Conservation (phyloP, 345 rosid genomes). For the Noccaea caerulescens region DNA sequence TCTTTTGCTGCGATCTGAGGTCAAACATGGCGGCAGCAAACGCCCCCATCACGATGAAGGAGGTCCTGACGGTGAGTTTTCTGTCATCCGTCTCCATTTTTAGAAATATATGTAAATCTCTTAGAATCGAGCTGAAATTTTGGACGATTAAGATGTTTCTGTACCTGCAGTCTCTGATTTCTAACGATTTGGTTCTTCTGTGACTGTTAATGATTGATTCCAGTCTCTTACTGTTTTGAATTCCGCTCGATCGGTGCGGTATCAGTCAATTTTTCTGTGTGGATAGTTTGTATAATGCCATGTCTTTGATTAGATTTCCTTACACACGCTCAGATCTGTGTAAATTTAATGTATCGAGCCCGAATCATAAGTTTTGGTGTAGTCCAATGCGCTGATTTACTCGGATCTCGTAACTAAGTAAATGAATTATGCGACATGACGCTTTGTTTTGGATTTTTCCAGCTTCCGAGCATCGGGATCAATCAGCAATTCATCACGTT, state of each 20-base stretch:
- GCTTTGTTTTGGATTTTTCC: slow-evolving; percentile 33
- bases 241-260: slow-evolving; percentile 26
- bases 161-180: slow-evolving; percentile 30
- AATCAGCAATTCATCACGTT: slow-evolving; percentile 83
- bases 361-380: slow-evolving; percentile 2
- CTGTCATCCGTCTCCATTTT: slow-evolving; percentile 22
- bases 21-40: slow-evolving; percentile 89
- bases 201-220: slow-evolving; percentile 20
- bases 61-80: slow-evolving; percentile 76
- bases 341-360: slow-evolving; percentile 7
- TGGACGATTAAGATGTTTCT: slow-evolving; percentile 11
- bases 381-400: slow-evolving; percentile 18
- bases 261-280: slow-evolving; percentile 20
- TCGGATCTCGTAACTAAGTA: slow-evolving; percentile 35
- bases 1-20: slow-evolving; percentile 44
- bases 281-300: slow-evolving; percentile 31
- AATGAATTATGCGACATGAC: slow-evolving; percentile 32
- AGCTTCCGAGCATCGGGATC: slow-evolving; percentile 92
- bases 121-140: slow-evolving; percentile 34
- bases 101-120: slow-evolving; percentile 20
- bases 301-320: slow-evolving; percentile 25
- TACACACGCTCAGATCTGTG: slow-evolving; percentile 46
- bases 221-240: slow-evolving; percentile 9
- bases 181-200: slow-evolving; percentile 19
- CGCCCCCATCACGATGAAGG: slow-evolving; percentile 96